Percentiles rank a stretch among this genome's conserved stretches.
phyloP scores from a whole-genome alignment of 352 stramenopile species.

The Phytophthora fragariaefolia region DNA sequence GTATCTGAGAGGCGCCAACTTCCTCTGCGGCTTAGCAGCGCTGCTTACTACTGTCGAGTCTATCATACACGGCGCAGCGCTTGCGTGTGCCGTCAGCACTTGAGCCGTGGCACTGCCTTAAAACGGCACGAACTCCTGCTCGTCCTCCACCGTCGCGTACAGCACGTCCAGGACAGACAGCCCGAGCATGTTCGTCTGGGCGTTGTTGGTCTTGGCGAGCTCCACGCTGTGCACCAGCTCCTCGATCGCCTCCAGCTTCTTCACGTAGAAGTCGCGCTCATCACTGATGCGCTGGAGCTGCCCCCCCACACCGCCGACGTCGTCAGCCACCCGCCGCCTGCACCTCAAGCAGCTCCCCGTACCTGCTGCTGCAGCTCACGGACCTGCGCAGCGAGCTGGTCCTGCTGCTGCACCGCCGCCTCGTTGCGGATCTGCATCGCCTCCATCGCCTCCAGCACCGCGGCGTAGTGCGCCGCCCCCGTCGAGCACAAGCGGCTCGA shows the following conservation, averaged over 20 bases:
- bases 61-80: neutral
- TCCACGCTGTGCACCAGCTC: conserved; percentile 87
- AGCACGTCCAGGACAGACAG: conserved; percentile 78
- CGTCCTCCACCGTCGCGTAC: conserved; percentile 69
- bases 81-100: neutral
- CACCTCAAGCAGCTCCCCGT: neutral
- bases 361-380: conserved; percentile 1
- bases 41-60: neutral
- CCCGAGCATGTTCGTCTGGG: conserved; percentile 47
- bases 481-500: neutral
- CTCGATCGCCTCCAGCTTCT: conserved; percentile 97
- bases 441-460: conserved; percentile 15
- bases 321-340: too few relatives aligned
- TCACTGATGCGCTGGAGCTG: conserved; percentile 81
- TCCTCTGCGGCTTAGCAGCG: too few relatives aligned
- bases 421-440: conserved; percentile 7
- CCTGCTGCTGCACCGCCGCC: conserved; percentile 2
- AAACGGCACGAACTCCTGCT: conserved; percentile 14
- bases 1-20: too few relatives aligned
- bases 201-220: conserved; percentile 37
- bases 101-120: too few relatives aligned
- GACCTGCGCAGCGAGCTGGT: neutral
- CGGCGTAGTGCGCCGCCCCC: neutral
- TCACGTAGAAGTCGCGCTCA: conserved; percentile 98
- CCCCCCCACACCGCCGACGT: too few relatives aligned